A percentile compares a stretch with the other conserved stretches of the same genome.
phyloP scores from a whole-genome alignment of 176 grass and related monocot species.

The Microstegium vimineum region DNA sequence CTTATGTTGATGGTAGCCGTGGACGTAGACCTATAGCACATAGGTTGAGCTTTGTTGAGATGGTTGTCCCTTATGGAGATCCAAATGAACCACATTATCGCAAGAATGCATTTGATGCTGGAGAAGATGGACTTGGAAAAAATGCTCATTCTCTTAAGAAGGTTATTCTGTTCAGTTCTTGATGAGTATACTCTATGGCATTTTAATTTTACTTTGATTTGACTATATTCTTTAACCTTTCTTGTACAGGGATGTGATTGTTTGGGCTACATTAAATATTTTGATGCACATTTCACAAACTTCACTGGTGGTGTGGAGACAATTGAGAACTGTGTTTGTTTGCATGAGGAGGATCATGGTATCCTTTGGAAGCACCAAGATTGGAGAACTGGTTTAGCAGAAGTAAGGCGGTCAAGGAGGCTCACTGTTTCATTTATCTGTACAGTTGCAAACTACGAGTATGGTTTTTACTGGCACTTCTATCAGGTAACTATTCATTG shows the following conservation, averaged over 20 bases:
- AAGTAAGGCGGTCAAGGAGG: constrained; percentile 96
- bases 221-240: constrained; percentile 5
- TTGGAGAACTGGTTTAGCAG: constrained; percentile 97
- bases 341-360: constrained; percentile 98
- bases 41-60: constrained; percentile 98
- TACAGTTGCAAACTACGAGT: constrained; percentile 99
- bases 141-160: constrained; percentile 99
- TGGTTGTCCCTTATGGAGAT: constrained; percentile 99
- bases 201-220: constrained; percentile 26
- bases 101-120: constrained; percentile 99
- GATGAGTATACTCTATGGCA: background rate
- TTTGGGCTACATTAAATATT: constrained; percentile 97
- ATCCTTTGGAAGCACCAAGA: constrained; percentile 99
- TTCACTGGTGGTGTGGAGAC: constrained; percentile 95
- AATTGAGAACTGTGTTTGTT: constrained; percentile 98
- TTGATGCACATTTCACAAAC: constrained; percentile 98
- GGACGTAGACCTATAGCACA: constrained; percentile 89
- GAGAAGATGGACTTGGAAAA: constrained; percentile 98
- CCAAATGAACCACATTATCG: constrained; percentile 97
- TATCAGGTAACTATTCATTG: constrained; percentile 63
- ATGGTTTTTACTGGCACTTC: constrained; percentile 99
- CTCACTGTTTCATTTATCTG: constrained; percentile 98
- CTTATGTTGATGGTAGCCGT: constrained; percentile 93
- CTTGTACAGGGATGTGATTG: constrained; percentile 93
- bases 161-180: constrained; percentile 36